phyloP scores from a whole-genome alignment of 1,284 basidiomycete species.

The Grifola frondosa region DNA sequence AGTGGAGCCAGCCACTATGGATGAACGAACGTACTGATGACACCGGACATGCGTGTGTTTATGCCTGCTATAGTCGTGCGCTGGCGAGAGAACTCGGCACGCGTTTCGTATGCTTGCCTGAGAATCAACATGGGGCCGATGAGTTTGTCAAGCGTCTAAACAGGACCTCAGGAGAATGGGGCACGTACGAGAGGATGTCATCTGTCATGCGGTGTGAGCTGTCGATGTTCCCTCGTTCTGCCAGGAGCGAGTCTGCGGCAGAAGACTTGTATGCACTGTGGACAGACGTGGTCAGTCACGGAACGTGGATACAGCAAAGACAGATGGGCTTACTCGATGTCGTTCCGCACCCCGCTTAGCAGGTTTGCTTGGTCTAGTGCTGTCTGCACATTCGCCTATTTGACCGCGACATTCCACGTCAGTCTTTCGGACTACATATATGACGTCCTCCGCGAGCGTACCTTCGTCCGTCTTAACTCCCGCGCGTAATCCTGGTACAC shows the following conservation, averaged over 20 bases:
- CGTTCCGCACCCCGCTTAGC: slow-evolving; percentile 89
- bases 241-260: slow-evolving; percentile 83
- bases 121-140: slow-evolving; percentile 4
- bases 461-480: slow-evolving; percentile 85
- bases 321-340: slow-evolving; percentile 76
- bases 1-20: slow-evolving; percentile 6
- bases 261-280: slow-evolving; percentile 84
- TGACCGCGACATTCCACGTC: not conserved
- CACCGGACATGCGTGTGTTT: slow-evolving; percentile 80
- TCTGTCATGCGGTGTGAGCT: slow-evolving; percentile 95
- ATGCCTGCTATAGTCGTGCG: slow-evolving; percentile 73
- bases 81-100: slow-evolving; percentile 92
- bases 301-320: not conserved
- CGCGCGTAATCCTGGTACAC: slow-evolving; percentile 85
- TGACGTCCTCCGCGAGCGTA: slow-evolving; percentile 27
- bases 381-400: slow-evolving; percentile 75
- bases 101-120: slow-evolving; percentile 97
- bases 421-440: not conserved
- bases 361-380: slow-evolving; percentile 87
- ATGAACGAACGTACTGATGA: slow-evolving; percentile 62
- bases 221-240: slow-evolving; percentile 88
- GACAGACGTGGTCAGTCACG: not conserved
- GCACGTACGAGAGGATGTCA: slow-evolving; percentile 79
- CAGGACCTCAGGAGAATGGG: not conserved
- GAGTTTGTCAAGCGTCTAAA: slow-evolving; percentile 6